Evolutionary conservation across 371 early-diverging fungal genomes (phyloP), one percentile per base, ranked within the genome.

Genomic region (Mortierella sp.): DNA sequence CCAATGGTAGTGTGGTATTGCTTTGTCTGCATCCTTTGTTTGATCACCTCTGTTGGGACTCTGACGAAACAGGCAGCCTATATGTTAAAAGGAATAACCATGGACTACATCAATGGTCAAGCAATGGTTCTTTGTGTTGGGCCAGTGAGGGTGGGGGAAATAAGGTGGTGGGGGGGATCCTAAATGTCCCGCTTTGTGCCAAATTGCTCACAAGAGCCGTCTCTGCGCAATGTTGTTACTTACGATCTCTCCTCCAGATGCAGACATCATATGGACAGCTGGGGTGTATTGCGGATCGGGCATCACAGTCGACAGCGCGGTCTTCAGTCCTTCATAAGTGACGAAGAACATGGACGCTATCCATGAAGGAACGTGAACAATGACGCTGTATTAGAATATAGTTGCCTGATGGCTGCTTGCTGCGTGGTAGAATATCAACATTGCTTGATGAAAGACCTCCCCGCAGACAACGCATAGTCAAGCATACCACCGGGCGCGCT

Each of bases 1-100:
- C 69, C 81, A 1, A 82, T 78, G 14, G 91, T 87, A 42, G 89
- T 79, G 2, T 54, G 52, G 80, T 92, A 94, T 67, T 93, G 94
- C 47, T 91, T 90, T 39, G 95, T 90, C 79, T 98, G 98, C 93
- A 96, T 89, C 53, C 97, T 86, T 72, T 96, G 96, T 74, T 98
- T 98, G 62, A 96, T 88, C 34, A 96, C 94, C 78, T 98, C 98
- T 6, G 96, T 96, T 3, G 98, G 98, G 4, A 97, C 97, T 4
- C 98, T 89, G 19, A 96, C 91, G 45, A 94, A 81, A 68, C 97
- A 98, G 9, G 98, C 98, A 3, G 88, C 84, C 94, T 94, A 70
- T 6, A 38, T 21, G 28, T 14, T 14, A 41, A 50, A 14, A 34
- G 2, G 18, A 28, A 18, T 19, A 41, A 28, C 34, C 3, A 38